Evolutionary conservation across 2,329 filamentous ascomycete genomes (phyloP), one percentile per base, ranked within the genome.

Genomic region (Venturia effusa): DNA sequence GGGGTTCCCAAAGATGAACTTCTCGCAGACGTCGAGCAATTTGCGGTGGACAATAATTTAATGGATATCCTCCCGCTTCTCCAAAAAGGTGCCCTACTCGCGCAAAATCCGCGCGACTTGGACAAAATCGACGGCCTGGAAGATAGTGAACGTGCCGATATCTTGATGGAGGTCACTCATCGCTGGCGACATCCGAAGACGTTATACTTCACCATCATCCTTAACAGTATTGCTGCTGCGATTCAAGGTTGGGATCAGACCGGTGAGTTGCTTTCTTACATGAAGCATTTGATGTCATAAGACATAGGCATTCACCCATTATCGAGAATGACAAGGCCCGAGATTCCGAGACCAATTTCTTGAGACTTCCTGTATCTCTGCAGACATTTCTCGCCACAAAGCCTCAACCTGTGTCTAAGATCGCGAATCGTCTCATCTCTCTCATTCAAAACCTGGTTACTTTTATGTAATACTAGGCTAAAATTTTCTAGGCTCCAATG

Each of bases 21-120:
- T 8, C 73, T 85, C 63, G 70, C 72, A 43, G 77, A 85, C 61
- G 86, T 86, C 39, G 79, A 84, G 61, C 77, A 78, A n/a, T 90
- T 89, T 69, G 87, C 85, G 45, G 76, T 77, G 17, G 75, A 81
- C 51, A 83, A 87, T 68, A 80, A 80, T 30, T 78, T 92, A 32
- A 73, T 76, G 1, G 82, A 87, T 63, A 80, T 87, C 67, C 74
- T 84, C 3, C 75, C 77, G 3, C 71, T 88, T 19, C 79, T 92
- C 61, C 79, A 82, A 61, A 87, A 87, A 69, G 89, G 88, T 40
- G 90, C 89, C 3, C 79, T 93, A 13, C 82, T 92, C 22, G 89
- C 89, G 2, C 88, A 90, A 72, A 84, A 87, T 68, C 88, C 88
- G 0, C 76, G 77, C 10, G 78, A 80, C 37, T 89, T 82, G 71